Evolutionary conservation across 2,329 filamentous ascomycete species (phyloP).

Genomic region (Paramyrothecium roridum): DNA sequence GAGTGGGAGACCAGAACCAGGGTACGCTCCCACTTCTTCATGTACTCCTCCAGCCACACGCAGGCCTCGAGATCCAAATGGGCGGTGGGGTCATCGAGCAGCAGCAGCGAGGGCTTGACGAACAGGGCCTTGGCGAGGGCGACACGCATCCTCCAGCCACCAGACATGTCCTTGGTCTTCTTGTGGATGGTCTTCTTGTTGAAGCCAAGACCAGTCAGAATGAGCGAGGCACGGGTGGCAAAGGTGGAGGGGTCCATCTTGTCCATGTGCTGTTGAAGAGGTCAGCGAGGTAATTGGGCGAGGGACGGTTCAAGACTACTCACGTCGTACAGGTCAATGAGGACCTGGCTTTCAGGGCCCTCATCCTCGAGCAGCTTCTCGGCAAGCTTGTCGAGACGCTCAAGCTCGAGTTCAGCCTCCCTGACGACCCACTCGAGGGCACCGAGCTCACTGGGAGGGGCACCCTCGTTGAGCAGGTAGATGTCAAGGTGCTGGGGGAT

Average conservation of each 20-base stretch:
- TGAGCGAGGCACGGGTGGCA: slow-evolving; percentile 89
- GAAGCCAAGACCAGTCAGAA: slow-evolving; percentile 97
- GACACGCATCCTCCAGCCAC: slow-evolving; percentile 99
- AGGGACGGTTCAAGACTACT: slow-evolving; percentile 27
- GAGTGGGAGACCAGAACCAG: slow-evolving; percentile 96
- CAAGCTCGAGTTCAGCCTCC: slow-evolving; percentile 91
- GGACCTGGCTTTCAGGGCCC: slow-evolving; percentile 83
- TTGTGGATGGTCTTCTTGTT: slow-evolving; percentile 98
- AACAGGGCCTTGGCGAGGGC: slow-evolving; percentile 96
- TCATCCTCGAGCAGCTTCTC: slow-evolving; percentile 90
- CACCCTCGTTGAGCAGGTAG: slow-evolving; percentile 96
- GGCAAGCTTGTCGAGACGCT: slow-evolving; percentile 80
- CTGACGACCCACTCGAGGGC: slow-evolving; percentile 96
- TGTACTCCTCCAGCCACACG: slow-evolving; percentile 98
- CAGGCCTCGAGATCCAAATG: slow-evolving; percentile 99
- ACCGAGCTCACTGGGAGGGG: slow-evolving; percentile 81
- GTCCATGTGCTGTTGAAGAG: slow-evolving; percentile 77
- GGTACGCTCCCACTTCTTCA: slow-evolving; percentile 99
- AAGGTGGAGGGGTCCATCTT: slow-evolving; percentile 98
- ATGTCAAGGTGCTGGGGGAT: slow-evolving; percentile 97
- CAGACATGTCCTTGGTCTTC: slow-evolving; percentile 99
- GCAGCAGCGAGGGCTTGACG: slow-evolving; percentile 91
- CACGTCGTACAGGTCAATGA: slow-evolving; percentile 96
- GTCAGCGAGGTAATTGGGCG: slow-evolving; percentile 9
- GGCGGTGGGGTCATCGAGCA: slow-evolving; percentile 97